These are phyloP conservation scores for Globisporangium nunn DNA, from an alignment of 352 stramenopile species.

Conservation along the genomic window DNA sequence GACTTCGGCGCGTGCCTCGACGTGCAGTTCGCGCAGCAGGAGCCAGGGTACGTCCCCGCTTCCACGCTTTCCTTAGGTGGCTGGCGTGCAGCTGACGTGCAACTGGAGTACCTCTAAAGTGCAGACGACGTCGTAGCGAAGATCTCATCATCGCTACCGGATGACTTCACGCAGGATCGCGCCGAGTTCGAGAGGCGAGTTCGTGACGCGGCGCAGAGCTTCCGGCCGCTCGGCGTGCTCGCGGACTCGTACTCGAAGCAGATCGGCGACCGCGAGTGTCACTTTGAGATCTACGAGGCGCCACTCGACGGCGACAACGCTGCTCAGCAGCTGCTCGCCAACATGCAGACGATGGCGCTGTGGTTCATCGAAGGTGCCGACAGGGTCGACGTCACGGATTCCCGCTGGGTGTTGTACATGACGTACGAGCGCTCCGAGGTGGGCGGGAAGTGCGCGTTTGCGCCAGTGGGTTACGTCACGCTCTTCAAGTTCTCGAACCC, in stretches of 20 bases:
- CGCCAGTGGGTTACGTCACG: constrained; percentile 63
- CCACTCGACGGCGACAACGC: constrained; percentile 40
- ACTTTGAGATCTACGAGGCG: constrained; percentile 72
- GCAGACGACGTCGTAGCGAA: constrained; percentile 46
- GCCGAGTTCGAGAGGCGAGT: constrained; percentile 24
- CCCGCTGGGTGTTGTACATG: constrained; percentile 75
- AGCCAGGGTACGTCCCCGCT: constrained; percentile 22
- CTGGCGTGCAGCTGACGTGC: neutral
- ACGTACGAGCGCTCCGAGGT: constrained; percentile 42
- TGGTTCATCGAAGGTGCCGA: constrained; percentile 87
- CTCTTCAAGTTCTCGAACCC: constrained; percentile 83
- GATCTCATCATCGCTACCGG: constrained; percentile 35
- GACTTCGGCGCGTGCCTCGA: constrained; percentile 58
- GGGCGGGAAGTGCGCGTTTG: constrained; percentile 13
- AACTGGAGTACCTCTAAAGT: constrained; percentile 14
- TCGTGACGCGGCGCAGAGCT: constrained; percentile 14
- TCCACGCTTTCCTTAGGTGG: neutral
- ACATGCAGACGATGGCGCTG: constrained; percentile 64
- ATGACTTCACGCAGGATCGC: constrained; percentile 35
- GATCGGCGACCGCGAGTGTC: constrained; percentile 12
- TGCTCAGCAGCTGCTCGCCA: constrained; percentile 48
- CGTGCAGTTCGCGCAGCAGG: constrained; percentile 43
- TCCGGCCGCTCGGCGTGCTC: constrained; percentile 33
- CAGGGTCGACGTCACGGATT: constrained; percentile 60
- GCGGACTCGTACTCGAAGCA: constrained; percentile 32